Percentiles rank a stretch among this genome's conserved stretches.
phyloP scores from a whole-genome alignment of 495 filamentous ascomycete genomes.

The Annulohypoxylon maeteangense region DNA sequence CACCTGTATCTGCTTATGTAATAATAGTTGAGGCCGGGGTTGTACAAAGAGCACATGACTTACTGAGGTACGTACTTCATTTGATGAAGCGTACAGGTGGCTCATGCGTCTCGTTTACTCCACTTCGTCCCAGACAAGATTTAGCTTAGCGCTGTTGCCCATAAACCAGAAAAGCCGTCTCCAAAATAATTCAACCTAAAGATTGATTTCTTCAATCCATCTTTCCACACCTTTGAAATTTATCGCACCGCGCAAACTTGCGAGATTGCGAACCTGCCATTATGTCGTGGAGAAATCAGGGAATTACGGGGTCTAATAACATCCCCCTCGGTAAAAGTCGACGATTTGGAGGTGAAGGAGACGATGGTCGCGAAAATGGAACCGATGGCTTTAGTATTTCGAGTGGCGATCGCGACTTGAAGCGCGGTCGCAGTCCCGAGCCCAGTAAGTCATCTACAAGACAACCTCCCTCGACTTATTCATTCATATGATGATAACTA shows the following conservation, averaged over 20 bases:
- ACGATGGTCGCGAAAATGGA: slow-evolving; percentile 56
- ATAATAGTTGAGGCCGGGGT: no score
- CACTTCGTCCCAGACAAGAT: slow-evolving; percentile 32
- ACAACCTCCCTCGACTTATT: not conserved
- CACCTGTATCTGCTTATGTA: no score
- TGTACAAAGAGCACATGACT: no score
- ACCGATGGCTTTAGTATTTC: slow-evolving; percentile 48
- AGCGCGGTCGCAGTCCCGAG: slow-evolving; percentile 64
- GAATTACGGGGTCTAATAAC: slow-evolving; percentile 98
- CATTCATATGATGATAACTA: not conserved
- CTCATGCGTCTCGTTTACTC: slow-evolving; percentile 23
- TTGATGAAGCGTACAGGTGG: slow-evolving; percentile 11
- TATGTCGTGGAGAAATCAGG: slow-evolving; percentile 94
- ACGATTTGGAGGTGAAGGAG: slow-evolving; percentile 77
- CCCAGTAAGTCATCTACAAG: slow-evolving; percentile 48
- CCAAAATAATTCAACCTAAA: slow-evolving; percentile 18
- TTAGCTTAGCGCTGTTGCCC: slow-evolving; percentile 29
- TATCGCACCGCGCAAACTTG: not conserved
- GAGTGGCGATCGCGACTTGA: slow-evolving; percentile 83
- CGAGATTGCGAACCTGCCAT: slow-evolving; percentile 41
- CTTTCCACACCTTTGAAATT: slow-evolving; percentile 16
- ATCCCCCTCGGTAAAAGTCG: slow-evolving; percentile 91
- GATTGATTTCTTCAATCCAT: slow-evolving; percentile 33
- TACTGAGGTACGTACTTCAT: slow-evolving; percentile 19
- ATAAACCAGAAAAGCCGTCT: slow-evolving; percentile 27